Conservation (phyloP, 1,139 yeast genomes). For the Yamadazyma mexicana region DNA sequence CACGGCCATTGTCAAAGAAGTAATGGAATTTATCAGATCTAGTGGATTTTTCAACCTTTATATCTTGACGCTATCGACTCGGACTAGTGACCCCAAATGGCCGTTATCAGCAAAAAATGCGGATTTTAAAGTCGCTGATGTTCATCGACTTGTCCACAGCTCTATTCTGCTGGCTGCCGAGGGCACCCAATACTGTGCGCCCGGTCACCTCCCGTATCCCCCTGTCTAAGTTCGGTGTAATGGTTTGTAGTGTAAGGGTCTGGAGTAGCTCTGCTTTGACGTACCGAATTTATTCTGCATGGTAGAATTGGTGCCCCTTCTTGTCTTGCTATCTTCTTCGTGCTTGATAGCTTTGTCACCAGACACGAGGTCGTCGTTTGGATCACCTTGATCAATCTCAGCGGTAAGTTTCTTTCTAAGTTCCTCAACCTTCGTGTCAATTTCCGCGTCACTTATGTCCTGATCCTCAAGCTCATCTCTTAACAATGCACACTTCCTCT, state of each 20-base stretch:
- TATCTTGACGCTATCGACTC: neutral
- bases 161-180: neutral
- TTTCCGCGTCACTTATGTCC: slow-evolving; percentile 29
- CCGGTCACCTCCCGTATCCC: too few species aligned
- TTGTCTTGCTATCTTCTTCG: too few species aligned
- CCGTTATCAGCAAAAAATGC: neutral
- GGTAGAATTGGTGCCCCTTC: too few species aligned
- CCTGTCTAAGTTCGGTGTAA: too few species aligned
- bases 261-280: too few species aligned
- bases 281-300: too few species aligned
- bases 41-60: neutral
- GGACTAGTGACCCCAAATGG: neutral
- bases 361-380: too few species aligned
- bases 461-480: slow-evolving; percentile 57
- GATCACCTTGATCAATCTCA: too few species aligned
- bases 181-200: too few species aligned
- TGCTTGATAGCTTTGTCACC: too few species aligned
- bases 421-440: slow-evolving; percentile 22
- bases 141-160: neutral
- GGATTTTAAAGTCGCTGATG: neutral
- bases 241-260: too few species aligned
- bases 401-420: slow-evolving; percentile 22
- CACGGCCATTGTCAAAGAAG: neutral
- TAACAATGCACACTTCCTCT: slow-evolving; percentile 54
- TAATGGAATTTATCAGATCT: neutral